A percentile compares a stretch with the other conserved stretches of the same genome.
These are phyloP conservation scores for Pseudocercospora macadamiae DNA, from an alignment of 2,329 filamentous ascomycete genomes.

Conservation along the genomic window DNA sequence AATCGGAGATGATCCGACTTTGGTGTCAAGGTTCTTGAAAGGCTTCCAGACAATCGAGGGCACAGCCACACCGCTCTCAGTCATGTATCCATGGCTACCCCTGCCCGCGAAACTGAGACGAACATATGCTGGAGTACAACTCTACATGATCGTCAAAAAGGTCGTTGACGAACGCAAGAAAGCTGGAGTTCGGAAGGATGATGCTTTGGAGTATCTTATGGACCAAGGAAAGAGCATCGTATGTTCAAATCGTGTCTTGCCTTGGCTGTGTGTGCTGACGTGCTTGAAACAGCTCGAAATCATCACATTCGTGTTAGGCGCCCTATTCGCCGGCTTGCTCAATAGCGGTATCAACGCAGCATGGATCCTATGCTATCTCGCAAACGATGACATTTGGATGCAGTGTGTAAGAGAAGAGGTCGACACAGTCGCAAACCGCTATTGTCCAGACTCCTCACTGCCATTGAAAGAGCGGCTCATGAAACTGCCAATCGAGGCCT, in stretches of 20 bases:
- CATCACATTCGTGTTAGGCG: conserved; percentile 54
- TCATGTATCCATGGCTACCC: conserved; percentile 60
- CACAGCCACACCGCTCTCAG: conserved; percentile 46
- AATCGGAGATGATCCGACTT: conserved; percentile 52
- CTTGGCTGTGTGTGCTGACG: background rate
- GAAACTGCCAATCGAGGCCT: conserved; percentile 54
- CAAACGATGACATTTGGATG: conserved; percentile 52
- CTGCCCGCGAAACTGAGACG: conserved; percentile 49
- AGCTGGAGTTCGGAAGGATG: conserved; percentile 48
- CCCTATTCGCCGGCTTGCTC: conserved; percentile 60
- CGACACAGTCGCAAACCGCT: conserved; percentile 47
- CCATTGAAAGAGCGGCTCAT: conserved; percentile 45
- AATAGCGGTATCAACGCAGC: conserved; percentile 61
- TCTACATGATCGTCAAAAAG: conserved; percentile 54
- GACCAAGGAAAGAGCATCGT: conserved; percentile 53
- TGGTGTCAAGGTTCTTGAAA: conserved; percentile 48
- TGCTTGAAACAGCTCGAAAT: conserved; percentile 29
- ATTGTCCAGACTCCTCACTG: conserved; percentile 41
- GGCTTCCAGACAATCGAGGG: conserved; percentile 54
- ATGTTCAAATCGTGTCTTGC: background rate
- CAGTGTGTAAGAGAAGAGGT: conserved; percentile 52
- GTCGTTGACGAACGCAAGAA: conserved; percentile 52
- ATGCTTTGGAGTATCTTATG: conserved; percentile 58
- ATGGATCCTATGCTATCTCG: conserved; percentile 57
- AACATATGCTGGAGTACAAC: conserved; percentile 48